Evolutionary conservation across 2,329 filamentous ascomycete species (phyloP).

Genomic region (Sclerotinia borealis): DNA sequence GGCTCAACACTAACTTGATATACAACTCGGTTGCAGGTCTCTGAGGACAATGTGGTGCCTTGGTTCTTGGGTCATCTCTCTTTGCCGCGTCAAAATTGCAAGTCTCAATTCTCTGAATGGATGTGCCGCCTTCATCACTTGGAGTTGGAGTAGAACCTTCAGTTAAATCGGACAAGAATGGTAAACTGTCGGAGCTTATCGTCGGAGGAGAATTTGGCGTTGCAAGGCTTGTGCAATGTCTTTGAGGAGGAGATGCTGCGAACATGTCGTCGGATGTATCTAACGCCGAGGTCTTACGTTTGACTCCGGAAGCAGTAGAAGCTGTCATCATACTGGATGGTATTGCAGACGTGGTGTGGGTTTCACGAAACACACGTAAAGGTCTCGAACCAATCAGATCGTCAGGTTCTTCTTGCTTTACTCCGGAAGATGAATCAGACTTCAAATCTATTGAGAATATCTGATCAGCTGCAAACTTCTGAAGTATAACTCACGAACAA

Average conservation of each 20-base stretch:
- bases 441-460: background rate
- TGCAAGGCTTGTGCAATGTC: background rate
- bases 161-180: too few relatives aligned
- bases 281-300: background rate
- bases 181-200: too few relatives aligned
- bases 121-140: background rate
- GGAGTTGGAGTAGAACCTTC: background rate
- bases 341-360: too few relatives aligned
- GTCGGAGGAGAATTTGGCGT: too few relatives aligned
- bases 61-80: too few relatives aligned
- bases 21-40: background rate
- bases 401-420: background rate
- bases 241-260: background rate
- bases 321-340: too few relatives aligned
- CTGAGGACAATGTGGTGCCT: too few relatives aligned
- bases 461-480: background rate
- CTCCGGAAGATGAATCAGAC: background rate
- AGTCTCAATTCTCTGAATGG: background rate
- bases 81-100: too few relatives aligned
- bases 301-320: background rate
- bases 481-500: too few relatives aligned
- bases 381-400: fast-evolving
- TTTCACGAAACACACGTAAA: background rate
- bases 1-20: background rate
- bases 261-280: background rate